Evolutionary conservation across 2,329 filamentous ascomycete species (phyloP).

Genomic region (Talaromyces sp.): DNA sequence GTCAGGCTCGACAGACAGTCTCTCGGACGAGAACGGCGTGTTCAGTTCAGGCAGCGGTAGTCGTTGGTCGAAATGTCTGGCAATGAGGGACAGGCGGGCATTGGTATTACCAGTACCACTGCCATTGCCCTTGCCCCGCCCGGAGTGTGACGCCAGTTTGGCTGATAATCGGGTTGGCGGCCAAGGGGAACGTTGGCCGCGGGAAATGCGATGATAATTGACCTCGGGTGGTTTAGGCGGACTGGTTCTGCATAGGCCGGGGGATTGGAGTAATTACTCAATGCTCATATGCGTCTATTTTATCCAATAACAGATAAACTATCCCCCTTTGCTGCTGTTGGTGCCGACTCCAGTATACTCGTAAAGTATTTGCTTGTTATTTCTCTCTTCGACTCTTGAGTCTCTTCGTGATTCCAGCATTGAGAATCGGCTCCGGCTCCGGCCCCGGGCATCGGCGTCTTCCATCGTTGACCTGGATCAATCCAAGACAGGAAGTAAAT

Average conservation of each 20-base stretch:
- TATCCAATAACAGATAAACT: neutral
- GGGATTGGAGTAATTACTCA: neutral
- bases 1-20: slow-evolving; percentile 48
- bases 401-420: neutral
- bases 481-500: neutral
- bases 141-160: slow-evolving; percentile 17
- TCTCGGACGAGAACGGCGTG: slow-evolving; percentile 59
- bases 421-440: neutral
- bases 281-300: neutral
- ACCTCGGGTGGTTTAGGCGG: neutral
- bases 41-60: slow-evolving; percentile 54
- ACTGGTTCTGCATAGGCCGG: neutral
- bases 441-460: slow-evolving; percentile 8
- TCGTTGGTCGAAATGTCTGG: slow-evolving; percentile 55
- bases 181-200: slow-evolving; percentile 10
- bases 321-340: neutral
- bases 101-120: neutral
- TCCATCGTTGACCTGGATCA: neutral
- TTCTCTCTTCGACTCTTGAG: neutral
- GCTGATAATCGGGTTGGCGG: slow-evolving; percentile 14
- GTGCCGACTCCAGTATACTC: neutral
- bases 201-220: slow-evolving; percentile 1
- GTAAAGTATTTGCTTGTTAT: neutral
- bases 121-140: slow-evolving; percentile 20
- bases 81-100: slow-evolving; percentile 54